Evolutionary conservation across 345 rosid genomes (phyloP).

Genomic region (Hypericum androsaemum): DNA sequence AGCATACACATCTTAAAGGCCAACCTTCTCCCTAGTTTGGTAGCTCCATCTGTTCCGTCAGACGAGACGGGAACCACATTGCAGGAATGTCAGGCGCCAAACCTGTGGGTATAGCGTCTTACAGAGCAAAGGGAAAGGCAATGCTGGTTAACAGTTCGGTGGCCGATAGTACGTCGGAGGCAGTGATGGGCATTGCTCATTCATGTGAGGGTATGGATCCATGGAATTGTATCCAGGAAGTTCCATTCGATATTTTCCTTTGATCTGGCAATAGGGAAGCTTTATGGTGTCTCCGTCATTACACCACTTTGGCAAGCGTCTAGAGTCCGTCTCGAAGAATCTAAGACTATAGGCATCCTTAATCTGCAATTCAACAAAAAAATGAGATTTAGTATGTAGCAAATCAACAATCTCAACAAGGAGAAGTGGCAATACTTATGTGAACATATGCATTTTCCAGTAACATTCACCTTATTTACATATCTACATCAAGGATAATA

Average conservation of each 20-base stretch:
- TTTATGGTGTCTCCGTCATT: conserved; percentile 63
- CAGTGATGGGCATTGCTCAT: conserved; percentile 76
- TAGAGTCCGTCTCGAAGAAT: conserved; percentile 67
- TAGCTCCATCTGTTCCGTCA: background rate
- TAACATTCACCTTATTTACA: background rate
- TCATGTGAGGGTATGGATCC: conserved; percentile 88
- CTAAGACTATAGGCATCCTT: conserved; percentile 79
- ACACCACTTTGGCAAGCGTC: conserved; percentile 90
- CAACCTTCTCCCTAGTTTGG: background rate
- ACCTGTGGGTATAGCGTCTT: no score
- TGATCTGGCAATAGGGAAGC: conserved; percentile 84
- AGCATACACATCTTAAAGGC: background rate
- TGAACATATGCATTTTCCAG: background rate
- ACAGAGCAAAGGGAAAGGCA: background rate
- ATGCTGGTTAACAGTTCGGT: conserved; percentile 43
- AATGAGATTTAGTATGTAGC: background rate
- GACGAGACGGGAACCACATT: no score
- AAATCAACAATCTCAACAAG: background rate
- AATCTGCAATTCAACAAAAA: conserved; percentile 35
- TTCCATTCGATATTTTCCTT: conserved; percentile 89
- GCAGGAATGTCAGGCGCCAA: no score
- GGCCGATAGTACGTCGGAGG: conserved; percentile 76
- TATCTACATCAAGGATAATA: no score
- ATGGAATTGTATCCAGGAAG: conserved; percentile 76
- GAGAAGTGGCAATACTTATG: background rate